Base-by-base conservation (phyloP, 2,329 filamentous ascomycete genomes). In the Sporothrix phasma region DNA sequence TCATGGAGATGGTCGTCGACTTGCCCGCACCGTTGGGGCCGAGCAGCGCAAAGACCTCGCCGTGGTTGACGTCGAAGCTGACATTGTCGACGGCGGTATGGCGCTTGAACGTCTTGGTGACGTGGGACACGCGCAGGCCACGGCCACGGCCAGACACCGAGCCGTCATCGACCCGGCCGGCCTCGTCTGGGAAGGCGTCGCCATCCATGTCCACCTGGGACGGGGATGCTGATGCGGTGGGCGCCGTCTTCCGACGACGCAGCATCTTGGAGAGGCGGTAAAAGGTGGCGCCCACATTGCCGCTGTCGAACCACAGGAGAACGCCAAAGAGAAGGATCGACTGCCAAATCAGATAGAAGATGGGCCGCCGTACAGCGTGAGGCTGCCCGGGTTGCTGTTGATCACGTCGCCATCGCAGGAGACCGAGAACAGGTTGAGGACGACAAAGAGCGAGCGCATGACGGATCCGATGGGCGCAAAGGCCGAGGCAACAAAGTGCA, bases 21-120 rank as follows among this genome's bases (percentile, higher is more conserved):
- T 97, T 97, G 64, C 92, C 92, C 1, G 92, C 93, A 26, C 92
- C 92, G 71, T 96, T 96, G 17, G 92, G 92, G 0, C 92, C 92
- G 0, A 97, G 82, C 0, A 97, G 81, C 0, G 92, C 92, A 75
- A 96, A 96, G 0, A 96, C 89, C 72, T 96, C 88, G 59, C 89
- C 88, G 58, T 84, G 85, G 17, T 84, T 83, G 37, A 97, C 88
- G 19, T 88, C 88, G 70, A 97, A 96, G 0, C 88, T 90, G 47
- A 95, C 84, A 70, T 96, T 89, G 69, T 96, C 87, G n/a, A 97
- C 91, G 3, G 90, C 92, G 0, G 86, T 85, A 69, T 88, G 87
- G 66, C 81, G 81, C 15, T 85, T 84, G 69, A 96, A 97, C 0
- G 83, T 80, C 74, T 96, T 97, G 37, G 87, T 90, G 1, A 96